Evolutionary conservation across 768 basidiomycete genomes (phyloP), one percentile per base, ranked within the genome.

Genomic region (Termitomyces eurrhizus): DNA sequence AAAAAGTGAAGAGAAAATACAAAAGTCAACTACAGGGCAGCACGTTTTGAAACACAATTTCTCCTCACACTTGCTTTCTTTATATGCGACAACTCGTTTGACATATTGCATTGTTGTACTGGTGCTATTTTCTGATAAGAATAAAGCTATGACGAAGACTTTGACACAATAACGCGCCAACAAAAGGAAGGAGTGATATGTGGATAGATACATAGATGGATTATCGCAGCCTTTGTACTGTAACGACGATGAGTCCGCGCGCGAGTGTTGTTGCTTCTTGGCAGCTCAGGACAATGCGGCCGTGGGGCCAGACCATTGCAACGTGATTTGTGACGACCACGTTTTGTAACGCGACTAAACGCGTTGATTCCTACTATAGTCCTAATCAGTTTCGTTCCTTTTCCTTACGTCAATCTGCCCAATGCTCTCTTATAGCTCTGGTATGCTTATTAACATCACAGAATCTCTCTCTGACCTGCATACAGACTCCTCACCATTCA

Each of bases 401-500:
- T 44, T 44, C 11, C 42, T 44, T 11, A 44, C n/a, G 14, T 9
- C n/a, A 11, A 44, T 44, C 42, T 32, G 7, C 24, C 7, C 18
- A 32, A 33, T 49, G 44, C 49, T 57, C 24, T 60, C 59, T 42
- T 59, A 53, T 33, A 60, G 44, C 36, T 52, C 59, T 46, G 56
- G 64, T 62, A 55, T 58, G 56, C 12, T 5, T 33, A 35, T 37
- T 1, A 3, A n/a, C 7, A 6, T 14, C 21, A 48, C 5, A 7
- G 1, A 24, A 21, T 36, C 14, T 11, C 42, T 59, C 6, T 59
- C 45, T 58, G 49, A 50, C 18, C 63, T 59, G 55, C 42, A 45
- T 37, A n/a, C 42, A 66, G 62, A 57, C 50, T 65, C 62, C n/a
- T 73, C 71, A 55, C 73, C 76, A 11, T 70, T 73, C 59, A 69